Conservation (phyloP, 1,139 yeast genomes). For the Eremothecium sinecaudum region DNA sequence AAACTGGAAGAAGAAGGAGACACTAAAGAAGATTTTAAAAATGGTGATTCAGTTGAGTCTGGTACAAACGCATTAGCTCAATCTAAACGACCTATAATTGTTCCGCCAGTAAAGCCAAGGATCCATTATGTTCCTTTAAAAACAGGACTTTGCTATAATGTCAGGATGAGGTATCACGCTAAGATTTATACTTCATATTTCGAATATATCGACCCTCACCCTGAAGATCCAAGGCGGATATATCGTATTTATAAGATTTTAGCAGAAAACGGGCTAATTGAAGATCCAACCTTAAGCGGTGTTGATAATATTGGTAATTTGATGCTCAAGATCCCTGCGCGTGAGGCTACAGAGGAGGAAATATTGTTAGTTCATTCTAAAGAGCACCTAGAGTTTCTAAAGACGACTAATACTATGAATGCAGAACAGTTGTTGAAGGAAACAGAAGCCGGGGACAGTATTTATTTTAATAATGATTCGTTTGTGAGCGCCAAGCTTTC, state of each 20-base stretch:
- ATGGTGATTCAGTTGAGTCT: background rate
- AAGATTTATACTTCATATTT: conserved; percentile 84
- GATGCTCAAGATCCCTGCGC: conserved; percentile 80
- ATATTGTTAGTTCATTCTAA: conserved; percentile 77
- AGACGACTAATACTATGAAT: conserved; percentile 68
- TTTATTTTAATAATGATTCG: conserved; percentile 89
- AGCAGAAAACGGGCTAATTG: conserved; percentile 87
- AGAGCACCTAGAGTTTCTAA: conserved; percentile 68
- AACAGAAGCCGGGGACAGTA: conserved; percentile 90
- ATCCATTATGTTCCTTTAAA: conserved; percentile 56
- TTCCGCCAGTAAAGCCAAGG: conserved; percentile 40
- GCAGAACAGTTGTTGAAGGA: conserved; percentile 70
- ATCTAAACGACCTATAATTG: conserved; percentile 37
- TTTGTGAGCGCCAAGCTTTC: conserved; percentile 78
- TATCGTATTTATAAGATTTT: conserved; percentile 86
- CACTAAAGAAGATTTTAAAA: background rate
- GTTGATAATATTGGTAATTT: conserved; percentile 70
- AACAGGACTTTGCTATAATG: conserved; percentile 93
- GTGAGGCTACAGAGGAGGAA: conserved; percentile 85
- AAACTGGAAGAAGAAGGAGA: conserved; percentile 4
- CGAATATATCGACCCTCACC: conserved; percentile 96
- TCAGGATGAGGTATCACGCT: conserved; percentile 94
- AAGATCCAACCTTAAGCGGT: conserved; percentile 74
- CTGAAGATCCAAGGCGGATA: conserved; percentile 96
- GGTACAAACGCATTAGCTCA: background rate